Base-by-base conservation (phyloP, 2,329 filamentous ascomycete genomes). In the Phoma herbarum region DNA sequence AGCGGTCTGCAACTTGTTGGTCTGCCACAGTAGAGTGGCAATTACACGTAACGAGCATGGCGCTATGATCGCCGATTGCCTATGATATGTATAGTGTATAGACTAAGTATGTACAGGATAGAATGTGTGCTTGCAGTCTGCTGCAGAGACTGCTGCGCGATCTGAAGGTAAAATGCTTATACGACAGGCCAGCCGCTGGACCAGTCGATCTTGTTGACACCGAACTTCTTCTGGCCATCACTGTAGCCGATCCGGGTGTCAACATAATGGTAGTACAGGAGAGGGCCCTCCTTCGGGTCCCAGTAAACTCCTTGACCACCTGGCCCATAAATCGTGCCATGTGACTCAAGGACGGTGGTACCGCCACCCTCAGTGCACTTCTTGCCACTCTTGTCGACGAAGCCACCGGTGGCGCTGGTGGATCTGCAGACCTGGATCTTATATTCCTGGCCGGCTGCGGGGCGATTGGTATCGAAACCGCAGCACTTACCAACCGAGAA, bases 361-460 rank as follows among this genome's bases (percentile, higher is more conserved):
- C 88, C 88, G 9, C 88, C 88, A 42, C 83, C 82, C 8, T 77
- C 67, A 0, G 78, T 82, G 70, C 87, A 90, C 29, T 79, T 75
- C 16, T 69, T 77, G 1, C 87, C 87, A 48, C 69, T 70, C 54
- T 81, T 76, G 66, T 90, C 88, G 25, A 75, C 84, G 66, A 86
- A 91, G 1, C 78, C 78, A 0, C 85, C 80, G 0, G 79, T 84
- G 4, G 82, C 80, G 7, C 75, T 79, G 1, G 73, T 78, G 4
- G 83, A 85, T n/a, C 86, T 78, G 76, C 88, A 90, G 25, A 88
- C 86, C 67, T 83, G 84, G 70, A 90, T 87, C 70, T 84, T 85
- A 73, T 90, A 90, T 74, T 90, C 88, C n/a, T 78, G 77, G 4
- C 87, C 88, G 0, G 78, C 47, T 0, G 85, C 81, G 0, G 87